These are phyloP conservation scores for Paxillus rubicundulus DNA, from an alignment of 768 basidiomycete species.

Conservation along the genomic window DNA sequence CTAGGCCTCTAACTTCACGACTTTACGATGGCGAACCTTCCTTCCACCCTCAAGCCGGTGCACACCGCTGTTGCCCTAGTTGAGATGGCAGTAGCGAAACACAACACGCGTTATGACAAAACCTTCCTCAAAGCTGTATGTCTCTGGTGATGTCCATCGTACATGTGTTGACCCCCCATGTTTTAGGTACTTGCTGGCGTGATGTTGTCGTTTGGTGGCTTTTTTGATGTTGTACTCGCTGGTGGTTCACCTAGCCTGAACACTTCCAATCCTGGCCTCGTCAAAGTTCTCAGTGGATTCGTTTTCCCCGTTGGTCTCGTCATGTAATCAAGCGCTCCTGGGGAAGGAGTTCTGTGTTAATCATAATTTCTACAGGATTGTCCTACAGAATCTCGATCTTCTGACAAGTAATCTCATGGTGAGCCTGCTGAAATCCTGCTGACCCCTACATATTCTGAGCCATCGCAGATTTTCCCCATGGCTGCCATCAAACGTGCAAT, in stretches of 20 bases:
- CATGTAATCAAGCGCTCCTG: conserved; percentile 45
- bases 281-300: conserved; percentile 62
- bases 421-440: neutral
- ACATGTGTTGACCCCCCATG: neutral
- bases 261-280: conserved; percentile 59
- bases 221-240: conserved; percentile 56
- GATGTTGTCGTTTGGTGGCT: conserved; percentile 74
- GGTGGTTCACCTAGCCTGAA: conserved; percentile 57
- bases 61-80: conserved; percentile 59
- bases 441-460: neutral
- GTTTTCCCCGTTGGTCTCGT: conserved; percentile 78
- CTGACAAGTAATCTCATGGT: conserved; percentile 81
- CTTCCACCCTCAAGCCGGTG: conserved; percentile 54
- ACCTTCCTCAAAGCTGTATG: conserved; percentile 70
- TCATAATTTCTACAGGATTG: conserved; percentile 48
- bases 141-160: neutral
- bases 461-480: conserved; percentile 64
- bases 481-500: conserved; percentile 56
- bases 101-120: conserved; percentile 56
- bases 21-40: conserved; percentile 20
- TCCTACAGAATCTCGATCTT: conserved; percentile 67
- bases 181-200: conserved; percentile 63
- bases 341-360: neutral
- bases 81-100: conserved; percentile 57
- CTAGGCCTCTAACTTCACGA: conserved; percentile 7